Base-by-base conservation (phyloP, 768 basidiomycete genomes). In the Thelephora aurantiotincta region DNA sequence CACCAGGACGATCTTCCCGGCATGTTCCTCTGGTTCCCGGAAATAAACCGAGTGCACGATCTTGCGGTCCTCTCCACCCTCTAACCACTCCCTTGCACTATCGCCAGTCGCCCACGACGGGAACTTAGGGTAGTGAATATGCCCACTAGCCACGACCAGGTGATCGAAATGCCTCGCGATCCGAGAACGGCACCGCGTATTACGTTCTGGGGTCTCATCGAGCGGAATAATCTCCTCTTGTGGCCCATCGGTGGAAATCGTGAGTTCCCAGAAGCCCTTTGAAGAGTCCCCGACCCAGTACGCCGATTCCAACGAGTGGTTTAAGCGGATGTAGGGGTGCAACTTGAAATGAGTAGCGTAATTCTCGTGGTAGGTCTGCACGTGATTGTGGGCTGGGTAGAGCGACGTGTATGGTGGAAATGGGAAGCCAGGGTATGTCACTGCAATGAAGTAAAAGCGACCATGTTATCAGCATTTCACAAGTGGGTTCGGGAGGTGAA, bases 81-180 rank as follows among this genome's bases (percentile, higher is more conserved):
- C 61, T 9, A 74, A 55, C 77, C 78, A 79, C 5, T 61, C 62
- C 2, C 72, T 65, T n/a, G n/a, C n/a, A n/a, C n/a, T n/a, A n/a
- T n/a, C n/a, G 46, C 72, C 66, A 1, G 77, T 77, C 11, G 55
- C 57, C 62, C 72, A 77, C 5, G 53, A 51, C 5, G 69, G 69
- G 1, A 68, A 61, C 20, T 63, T 62, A 2, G 78, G 76, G 48
- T 70, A 63, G 51, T 75, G 75, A 48, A 76, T 71, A 50, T 73
- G 73, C 3, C 78, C 78, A n/a, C 61, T 68, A 18, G 74, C 74
- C 33, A 75, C 68, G n/a, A n/a, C n/a, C n/a, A n/a, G n/a, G n/a
- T n/a, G n/a, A n/a, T n/a, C n/a, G n/a, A n/a, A n/a, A n/a, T 23
- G 78, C 61, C 20, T 79, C 61, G 55, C 78, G 78, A 51, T 78